Conservation (phyloP, 345 rosid species). For the Eucalyptus viminalis region DNA sequence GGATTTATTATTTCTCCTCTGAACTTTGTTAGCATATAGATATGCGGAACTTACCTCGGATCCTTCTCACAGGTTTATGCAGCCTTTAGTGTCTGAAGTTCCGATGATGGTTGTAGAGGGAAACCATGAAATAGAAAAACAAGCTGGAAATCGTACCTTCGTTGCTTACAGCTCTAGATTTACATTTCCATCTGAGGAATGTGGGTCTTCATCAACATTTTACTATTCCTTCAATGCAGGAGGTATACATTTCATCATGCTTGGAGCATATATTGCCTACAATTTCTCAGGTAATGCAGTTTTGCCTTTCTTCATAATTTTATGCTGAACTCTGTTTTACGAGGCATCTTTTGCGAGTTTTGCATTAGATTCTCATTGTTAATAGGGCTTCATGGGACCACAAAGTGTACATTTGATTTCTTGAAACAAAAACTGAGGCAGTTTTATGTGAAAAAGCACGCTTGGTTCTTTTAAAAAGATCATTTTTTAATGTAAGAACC, state of each 20-base stretch:
- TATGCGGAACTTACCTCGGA: background rate
- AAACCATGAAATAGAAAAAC: slow-evolving; percentile 75
- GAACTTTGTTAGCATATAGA: background rate
- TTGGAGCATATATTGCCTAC: slow-evolving; percentile 59
- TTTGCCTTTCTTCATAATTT: background rate
- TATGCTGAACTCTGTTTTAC: background rate
- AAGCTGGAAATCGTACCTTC: slow-evolving; percentile 53
- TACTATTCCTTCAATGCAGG: slow-evolving; percentile 92
- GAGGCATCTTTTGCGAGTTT: slow-evolving; percentile 24
- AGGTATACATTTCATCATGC: slow-evolving; percentile 86
- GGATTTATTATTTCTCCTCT: background rate
- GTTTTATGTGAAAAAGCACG: background rate
- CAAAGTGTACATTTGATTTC: background rate
- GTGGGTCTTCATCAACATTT: slow-evolving; percentile 61
- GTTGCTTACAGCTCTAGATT: slow-evolving; percentile 77
- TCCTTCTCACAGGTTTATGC: slow-evolving; percentile 58
- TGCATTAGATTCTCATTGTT: background rate
- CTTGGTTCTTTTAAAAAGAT: background rate
- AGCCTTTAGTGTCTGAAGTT: slow-evolving; percentile 49
- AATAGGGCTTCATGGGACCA: background rate
- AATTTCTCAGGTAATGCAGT: background rate
- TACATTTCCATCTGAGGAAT: slow-evolving; percentile 67
- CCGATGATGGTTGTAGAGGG: slow-evolving; percentile 88
- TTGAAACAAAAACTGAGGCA: background rate
- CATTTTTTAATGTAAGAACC: background rate